Conservation (phyloP, 768 basidiomycete species). For the Serendipita sp. region DNA sequence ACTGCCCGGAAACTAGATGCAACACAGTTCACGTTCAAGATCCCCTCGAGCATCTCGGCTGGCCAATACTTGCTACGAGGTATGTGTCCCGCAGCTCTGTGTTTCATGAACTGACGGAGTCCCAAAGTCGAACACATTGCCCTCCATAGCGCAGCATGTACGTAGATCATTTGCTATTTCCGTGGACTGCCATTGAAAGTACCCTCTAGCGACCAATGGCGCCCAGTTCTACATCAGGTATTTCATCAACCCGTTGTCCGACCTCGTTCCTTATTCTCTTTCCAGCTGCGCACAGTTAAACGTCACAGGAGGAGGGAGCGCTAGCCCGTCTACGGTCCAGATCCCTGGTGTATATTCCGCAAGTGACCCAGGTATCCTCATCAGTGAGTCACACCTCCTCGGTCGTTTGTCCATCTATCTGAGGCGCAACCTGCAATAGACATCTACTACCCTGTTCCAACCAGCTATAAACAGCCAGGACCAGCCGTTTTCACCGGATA, state of each 20-base stretch:
- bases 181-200: no score
- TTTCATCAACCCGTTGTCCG: background rate
- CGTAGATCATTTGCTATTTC: no score
- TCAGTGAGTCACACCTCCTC: background rate
- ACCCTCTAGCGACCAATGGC: background rate
- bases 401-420: background rate
- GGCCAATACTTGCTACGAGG: constrained; percentile 8
- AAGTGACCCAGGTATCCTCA: constrained; percentile 1
- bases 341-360: constrained; percentile 6
- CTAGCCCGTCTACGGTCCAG: background rate
- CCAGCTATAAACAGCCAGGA: background rate
- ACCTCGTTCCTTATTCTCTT: background rate
- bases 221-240: constrained; percentile 1
- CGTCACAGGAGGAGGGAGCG: constrained; percentile 4
- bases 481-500: background rate
- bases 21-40: constrained; percentile 1
- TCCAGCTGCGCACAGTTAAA: constrained; percentile 4
- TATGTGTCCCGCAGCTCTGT: background rate
- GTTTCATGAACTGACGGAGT: background rate
- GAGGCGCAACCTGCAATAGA: background rate
- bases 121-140: constrained; percentile 3
- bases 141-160: background rate
- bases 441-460: background rate
- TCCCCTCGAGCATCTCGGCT: constrained; percentile 4
- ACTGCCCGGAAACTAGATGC: background rate